Percentiles rank a stretch among this genome's conserved stretches.
Conservation (phyloP, 805 yeast species). For the Hanseniaspora nectarophila region DNA sequence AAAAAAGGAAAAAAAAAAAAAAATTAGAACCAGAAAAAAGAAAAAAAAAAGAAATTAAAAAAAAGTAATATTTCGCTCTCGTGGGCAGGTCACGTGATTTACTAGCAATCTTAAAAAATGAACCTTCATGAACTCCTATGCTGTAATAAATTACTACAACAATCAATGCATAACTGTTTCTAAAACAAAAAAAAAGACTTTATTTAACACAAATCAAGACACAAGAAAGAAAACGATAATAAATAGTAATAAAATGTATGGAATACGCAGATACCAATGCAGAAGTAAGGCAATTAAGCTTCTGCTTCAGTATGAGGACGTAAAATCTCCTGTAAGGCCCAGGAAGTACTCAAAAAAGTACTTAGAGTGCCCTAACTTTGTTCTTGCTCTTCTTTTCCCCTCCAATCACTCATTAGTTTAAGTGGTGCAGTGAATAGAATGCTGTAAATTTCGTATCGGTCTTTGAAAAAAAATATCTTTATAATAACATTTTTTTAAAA, state of each 20-base stretch:
- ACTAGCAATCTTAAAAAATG: too few species aligned
- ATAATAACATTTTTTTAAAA: neutral
- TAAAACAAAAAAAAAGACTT: neutral
- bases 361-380: constrained; percentile 13
- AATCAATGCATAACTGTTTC: too few species aligned
- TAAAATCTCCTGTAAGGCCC: constrained; percentile 19
- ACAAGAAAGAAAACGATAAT: neutral
- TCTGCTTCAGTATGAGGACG: constrained; percentile 30
- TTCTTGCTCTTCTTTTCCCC: constrained; percentile 33
- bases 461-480: constrained; percentile 2
- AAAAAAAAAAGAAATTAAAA: too few species aligned
- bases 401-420: constrained; percentile 27
- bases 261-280: constrained; percentile 30
- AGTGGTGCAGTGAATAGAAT: constrained; percentile 32
- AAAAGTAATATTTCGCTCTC: neutral
- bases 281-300: constrained; percentile 16
- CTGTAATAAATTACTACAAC: too few species aligned
- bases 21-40: too few species aligned
- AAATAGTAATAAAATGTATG: constrained; percentile 8
- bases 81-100: neutral
- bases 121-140: too few species aligned
- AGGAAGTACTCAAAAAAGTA: constrained; percentile 7
- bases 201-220: neutral
- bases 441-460: constrained; percentile 28
- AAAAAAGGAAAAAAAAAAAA: too few species aligned